Evolutionary conservation across 495 filamentous ascomycete genomes (phyloP).

Genomic region (Chaetomium fimeti): DNA sequence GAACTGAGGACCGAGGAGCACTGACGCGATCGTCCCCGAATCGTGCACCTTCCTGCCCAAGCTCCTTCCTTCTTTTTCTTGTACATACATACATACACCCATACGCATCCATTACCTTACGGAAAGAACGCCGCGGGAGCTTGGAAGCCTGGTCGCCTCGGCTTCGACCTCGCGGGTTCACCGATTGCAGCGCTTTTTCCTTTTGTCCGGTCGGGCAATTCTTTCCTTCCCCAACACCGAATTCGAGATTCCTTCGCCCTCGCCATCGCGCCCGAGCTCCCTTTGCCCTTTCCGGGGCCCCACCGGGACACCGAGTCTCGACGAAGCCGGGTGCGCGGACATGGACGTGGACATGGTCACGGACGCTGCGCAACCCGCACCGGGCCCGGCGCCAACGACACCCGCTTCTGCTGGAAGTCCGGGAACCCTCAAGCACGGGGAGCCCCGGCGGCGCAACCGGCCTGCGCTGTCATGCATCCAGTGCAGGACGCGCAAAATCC

Average conservation of each 20-base stretch:
- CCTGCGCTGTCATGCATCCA: slow-evolving; percentile 53
- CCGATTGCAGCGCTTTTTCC: not conserved
- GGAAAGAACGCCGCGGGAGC: not conserved
- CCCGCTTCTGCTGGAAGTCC: slow-evolving; percentile 13
- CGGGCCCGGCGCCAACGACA: slow-evolving; percentile 15
- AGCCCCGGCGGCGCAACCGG: slow-evolving; percentile 41
- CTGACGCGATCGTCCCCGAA: slow-evolving; percentile 21
- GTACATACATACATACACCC: not conserved
- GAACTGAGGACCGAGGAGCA: slow-evolving; percentile 8
- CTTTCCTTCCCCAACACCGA: not conserved
- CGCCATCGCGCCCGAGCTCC: not conserved
- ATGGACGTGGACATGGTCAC: slow-evolving; percentile 30
- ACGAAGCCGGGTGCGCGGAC: slow-evolving; percentile 1
- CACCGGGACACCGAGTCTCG: slow-evolving; percentile 16
- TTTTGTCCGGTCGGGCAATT: not conserved
- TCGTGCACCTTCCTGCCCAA: not conserved
- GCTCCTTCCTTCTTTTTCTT: not conserved
- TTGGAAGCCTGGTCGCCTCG: not conserved
- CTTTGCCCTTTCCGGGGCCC: slow-evolving; percentile 16
- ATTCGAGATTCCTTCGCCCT: not conserved
- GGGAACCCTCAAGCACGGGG: slow-evolving; percentile 13
- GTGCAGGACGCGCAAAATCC: slow-evolving; percentile 56
- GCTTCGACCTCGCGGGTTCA: not conserved
- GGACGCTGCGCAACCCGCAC: slow-evolving; percentile 19
- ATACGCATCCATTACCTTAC: not conserved